Conservation (phyloP, 1,284 basidiomycete genomes). For the Mrakiaceae sp. region DNA sequence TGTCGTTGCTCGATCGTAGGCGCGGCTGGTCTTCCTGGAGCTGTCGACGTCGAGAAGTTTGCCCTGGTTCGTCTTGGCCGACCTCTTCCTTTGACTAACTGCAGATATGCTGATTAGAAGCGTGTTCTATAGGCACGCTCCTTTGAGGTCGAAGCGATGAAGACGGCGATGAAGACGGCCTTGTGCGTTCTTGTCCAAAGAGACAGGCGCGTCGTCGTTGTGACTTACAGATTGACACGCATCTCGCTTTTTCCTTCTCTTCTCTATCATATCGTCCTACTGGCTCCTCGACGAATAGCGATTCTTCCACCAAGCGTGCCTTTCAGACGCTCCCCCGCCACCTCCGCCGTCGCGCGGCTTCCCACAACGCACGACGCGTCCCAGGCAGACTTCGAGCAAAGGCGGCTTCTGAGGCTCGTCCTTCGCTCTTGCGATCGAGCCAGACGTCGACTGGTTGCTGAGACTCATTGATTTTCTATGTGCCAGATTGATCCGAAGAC, state of each 20-base stretch:
- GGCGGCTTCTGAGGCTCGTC: constrained; percentile 61
- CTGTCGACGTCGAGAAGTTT: constrained; percentile 76
- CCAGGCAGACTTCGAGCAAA: constrained; percentile 64
- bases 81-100: background rate
- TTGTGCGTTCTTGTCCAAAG: constrained; percentile 38
- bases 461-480: background rate
- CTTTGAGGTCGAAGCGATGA: constrained; percentile 80
- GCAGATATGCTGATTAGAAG: background rate
- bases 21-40: constrained; percentile 17
- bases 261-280: background rate
- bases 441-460: background rate
- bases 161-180: constrained; percentile 66
- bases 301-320: constrained; percentile 58
- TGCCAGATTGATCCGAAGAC: constrained; percentile 63
- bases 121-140: constrained; percentile 50
- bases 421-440: background rate
- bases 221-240: background rate
- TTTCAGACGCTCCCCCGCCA: constrained; percentile 87
- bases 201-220: background rate
- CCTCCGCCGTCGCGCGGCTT: constrained; percentile 76
- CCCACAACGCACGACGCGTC: constrained; percentile 82
- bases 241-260: background rate
- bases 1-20: too few relatives aligned
- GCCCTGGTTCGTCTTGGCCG: constrained; percentile 48
- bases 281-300: constrained; percentile 17